These are phyloP conservation scores for Hypoxylon sp. DNA, from an alignment of 2,329 filamentous ascomycete species.

Conservation along the genomic window DNA sequence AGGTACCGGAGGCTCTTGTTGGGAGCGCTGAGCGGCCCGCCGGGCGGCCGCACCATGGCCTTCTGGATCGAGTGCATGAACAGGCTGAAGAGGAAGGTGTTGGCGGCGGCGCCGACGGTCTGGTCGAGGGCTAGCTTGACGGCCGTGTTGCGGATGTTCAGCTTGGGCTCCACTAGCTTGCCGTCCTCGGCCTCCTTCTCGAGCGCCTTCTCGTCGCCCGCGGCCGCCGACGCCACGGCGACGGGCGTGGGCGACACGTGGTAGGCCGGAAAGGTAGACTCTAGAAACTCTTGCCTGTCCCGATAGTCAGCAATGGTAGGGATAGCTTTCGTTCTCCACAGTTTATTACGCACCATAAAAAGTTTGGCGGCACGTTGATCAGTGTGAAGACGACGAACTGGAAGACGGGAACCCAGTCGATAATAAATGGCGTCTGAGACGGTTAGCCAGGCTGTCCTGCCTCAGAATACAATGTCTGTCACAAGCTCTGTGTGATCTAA, in stretches of 20 bases:
- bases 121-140: conserved; percentile 75
- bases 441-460: conserved; percentile 7
- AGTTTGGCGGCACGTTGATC: conserved; percentile 81
- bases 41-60: conserved; percentile 52
- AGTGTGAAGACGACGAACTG: conserved; percentile 80
- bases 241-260: conserved; percentile 52
- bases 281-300: conserved; percentile 76
- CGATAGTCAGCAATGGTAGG: conserved; percentile 29
- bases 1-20: conserved; percentile 43
- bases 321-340: background rate
- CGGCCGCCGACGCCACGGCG: conserved; percentile 51
- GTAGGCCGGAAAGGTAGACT: conserved; percentile 75
- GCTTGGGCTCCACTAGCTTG: conserved; percentile 56
- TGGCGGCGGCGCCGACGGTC: conserved; percentile 69
- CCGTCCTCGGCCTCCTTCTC: conserved; percentile 48
- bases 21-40: conserved; percentile 47
- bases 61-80: conserved; percentile 63
- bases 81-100: conserved; percentile 64
- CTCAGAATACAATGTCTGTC: background rate
- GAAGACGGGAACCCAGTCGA: conserved; percentile 73
- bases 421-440: conserved; percentile 62
- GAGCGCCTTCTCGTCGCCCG: conserved; percentile 52
- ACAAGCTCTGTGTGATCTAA: too few species aligned
- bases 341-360: conserved; percentile 69
- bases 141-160: conserved; percentile 69